phyloP scores from a whole-genome alignment of 139 green algal genomes.

The Chlamydomonas sp. region DNA sequence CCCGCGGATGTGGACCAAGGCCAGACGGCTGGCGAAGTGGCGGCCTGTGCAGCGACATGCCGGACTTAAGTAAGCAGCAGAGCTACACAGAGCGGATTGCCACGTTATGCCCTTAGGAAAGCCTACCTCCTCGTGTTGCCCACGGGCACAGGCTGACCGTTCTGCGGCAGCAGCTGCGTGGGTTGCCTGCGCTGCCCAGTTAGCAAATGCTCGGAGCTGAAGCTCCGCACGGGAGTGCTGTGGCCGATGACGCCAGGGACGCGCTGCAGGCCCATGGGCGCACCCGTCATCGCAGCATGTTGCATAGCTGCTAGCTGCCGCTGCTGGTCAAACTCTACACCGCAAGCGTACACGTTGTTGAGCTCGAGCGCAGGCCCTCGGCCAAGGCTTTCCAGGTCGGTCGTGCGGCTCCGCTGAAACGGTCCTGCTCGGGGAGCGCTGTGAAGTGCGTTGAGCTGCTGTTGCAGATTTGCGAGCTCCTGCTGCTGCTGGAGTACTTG shows the following conservation, averaged over 20 bases:
- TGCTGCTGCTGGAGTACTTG: too few relatives aligned
- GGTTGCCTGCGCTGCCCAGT: neutral
- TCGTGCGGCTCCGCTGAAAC: constrained; percentile 14
- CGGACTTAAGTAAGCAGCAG: neutral
- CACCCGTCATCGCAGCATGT: neutral
- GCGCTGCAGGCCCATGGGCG: neutral
- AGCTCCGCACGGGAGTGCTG: constrained; percentile 30
- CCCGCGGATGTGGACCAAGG: too few relatives aligned
- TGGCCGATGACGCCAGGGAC: constrained; percentile 6
- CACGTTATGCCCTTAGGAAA: too few relatives aligned
- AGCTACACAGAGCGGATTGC: neutral
- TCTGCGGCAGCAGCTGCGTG: neutral
- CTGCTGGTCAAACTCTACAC: constrained; percentile 13
- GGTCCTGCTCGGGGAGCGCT: too few relatives aligned
- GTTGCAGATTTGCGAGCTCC: too few relatives aligned
- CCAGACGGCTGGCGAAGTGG: neutral
- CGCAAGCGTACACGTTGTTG: neutral
- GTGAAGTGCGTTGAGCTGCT: too few relatives aligned
- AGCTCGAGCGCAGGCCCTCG: neutral
- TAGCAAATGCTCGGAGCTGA: constrained; percentile 37
- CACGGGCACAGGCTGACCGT: neutral
- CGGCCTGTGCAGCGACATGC: neutral
- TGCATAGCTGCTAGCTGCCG: neutral
- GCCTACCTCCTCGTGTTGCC: constrained; percentile 13
- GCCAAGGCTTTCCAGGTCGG: constrained; percentile 16